phyloP scores from a whole-genome alignment of 768 basidiomycete species.

The Cytidiella melzeri region DNA sequence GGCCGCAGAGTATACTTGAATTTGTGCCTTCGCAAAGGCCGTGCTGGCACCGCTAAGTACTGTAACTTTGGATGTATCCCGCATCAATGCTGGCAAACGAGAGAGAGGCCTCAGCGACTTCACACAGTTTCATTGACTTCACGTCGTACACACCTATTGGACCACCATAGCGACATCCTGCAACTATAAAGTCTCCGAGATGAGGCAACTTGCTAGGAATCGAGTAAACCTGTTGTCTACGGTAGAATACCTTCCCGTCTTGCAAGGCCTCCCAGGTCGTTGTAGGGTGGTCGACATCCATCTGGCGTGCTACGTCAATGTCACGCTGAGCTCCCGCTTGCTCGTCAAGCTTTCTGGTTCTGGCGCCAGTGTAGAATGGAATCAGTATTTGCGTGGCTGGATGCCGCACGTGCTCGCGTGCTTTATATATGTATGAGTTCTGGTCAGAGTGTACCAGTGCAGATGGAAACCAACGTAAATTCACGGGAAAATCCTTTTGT shows the following conservation, averaged over 20 bases:
- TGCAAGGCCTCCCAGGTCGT: slow-evolving; percentile 89
- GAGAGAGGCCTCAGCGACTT: too few species aligned
- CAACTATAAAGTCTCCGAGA: slow-evolving; percentile 71
- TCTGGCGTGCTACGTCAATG: slow-evolving; percentile 11
- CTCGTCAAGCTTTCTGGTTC: too few species aligned
- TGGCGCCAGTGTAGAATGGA: too few species aligned
- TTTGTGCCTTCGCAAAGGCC: slow-evolving; percentile 66
- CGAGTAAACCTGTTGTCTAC: slow-evolving; percentile 78
- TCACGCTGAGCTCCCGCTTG: too few species aligned
- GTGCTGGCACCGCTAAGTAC: slow-evolving; percentile 55
- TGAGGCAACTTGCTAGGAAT: slow-evolving; percentile 74
- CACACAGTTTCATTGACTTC: neutral
- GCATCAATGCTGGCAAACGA: slow-evolving; percentile 85
- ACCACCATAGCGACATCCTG: slow-evolving; percentile 82
- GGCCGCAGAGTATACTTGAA: slow-evolving; percentile 83
- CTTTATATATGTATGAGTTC: too few species aligned
- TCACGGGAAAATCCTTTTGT: too few species aligned
- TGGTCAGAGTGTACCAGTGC: too few species aligned
- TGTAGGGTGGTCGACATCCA: slow-evolving; percentile 63
- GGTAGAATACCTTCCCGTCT: slow-evolving; percentile 82
- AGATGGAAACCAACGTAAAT: too few species aligned
- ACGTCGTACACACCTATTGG: slow-evolving; percentile 63
- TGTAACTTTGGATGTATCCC: slow-evolving; percentile 76
- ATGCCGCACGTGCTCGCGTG: too few species aligned
- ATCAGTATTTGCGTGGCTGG: too few species aligned